These are phyloP conservation scores for Helminthosporium solani DNA, from an alignment of 2,329 filamentous ascomycete genomes.

Conservation along the genomic window DNA sequence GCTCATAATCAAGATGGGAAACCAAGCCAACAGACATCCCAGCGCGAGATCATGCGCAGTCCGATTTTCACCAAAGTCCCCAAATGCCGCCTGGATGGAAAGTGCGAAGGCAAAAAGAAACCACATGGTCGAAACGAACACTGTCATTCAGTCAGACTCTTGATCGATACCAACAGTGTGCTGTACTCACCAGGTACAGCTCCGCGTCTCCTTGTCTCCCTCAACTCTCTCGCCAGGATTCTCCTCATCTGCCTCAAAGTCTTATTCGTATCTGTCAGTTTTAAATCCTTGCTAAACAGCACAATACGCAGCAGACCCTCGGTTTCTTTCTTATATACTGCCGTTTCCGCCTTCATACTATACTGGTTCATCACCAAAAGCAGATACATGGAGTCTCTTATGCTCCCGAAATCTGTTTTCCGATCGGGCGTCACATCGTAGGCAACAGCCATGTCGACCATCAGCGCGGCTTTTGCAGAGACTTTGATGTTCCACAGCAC, in stretches of 20 bases:
- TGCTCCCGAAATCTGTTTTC: conserved; percentile 38
- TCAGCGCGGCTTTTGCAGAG: conserved; percentile 41
- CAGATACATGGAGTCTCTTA: conserved; percentile 49
- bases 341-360: conserved; percentile 36
- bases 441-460: conserved; percentile 43
- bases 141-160: conserved; percentile 10
- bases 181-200: conserved; percentile 33
- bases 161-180: background rate
- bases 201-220: conserved; percentile 45
- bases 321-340: conserved; percentile 29
- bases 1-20: conserved; percentile 48
- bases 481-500: conserved; percentile 47
- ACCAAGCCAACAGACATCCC: conserved; percentile 48
- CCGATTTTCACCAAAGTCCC: conserved; percentile 41
- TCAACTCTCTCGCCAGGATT: conserved; percentile 43
- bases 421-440: conserved; percentile 31
- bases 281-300: conserved; percentile 44
- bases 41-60: conserved; percentile 49
- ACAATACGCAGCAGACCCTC: conserved; percentile 45
- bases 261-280: conserved; percentile 27
- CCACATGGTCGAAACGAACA: conserved; percentile 47
- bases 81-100: conserved; percentile 42
- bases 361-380: conserved; percentile 50
- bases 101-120: conserved; percentile 44
- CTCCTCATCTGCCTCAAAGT: conserved; percentile 36